Evolutionary conservation across 2,329 filamentous ascomycete genomes (phyloP).

Genomic region (Paracorniculantispora psalliotae): DNA sequence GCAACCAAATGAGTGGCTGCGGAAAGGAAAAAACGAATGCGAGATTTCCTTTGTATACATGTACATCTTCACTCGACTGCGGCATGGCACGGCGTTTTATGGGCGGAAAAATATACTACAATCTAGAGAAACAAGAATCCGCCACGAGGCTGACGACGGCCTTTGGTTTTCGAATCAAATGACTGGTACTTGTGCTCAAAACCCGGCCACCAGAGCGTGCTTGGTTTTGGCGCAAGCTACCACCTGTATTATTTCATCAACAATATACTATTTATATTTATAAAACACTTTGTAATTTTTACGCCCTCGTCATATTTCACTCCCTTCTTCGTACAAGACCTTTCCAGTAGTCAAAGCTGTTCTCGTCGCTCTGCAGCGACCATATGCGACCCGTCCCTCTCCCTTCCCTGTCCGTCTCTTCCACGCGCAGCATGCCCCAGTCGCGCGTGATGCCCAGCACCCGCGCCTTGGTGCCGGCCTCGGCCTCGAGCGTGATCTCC

Average conservation of each 20-base stretch:
- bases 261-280: conserved; percentile 2
- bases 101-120: conserved; percentile 13
- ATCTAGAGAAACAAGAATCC: conserved; percentile 22
- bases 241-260: conserved; percentile 12
- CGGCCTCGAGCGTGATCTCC: conserved; percentile 68
- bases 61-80: conserved; percentile 51
- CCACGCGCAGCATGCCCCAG: conserved; percentile 80
- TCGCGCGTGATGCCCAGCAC: conserved; percentile 88
- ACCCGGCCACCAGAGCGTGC: background rate
- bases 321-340: conserved; percentile 79
- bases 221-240: background rate
- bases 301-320: conserved; percentile 28
- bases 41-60: conserved; percentile 30
- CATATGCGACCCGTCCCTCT: conserved; percentile 71
- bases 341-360: conserved; percentile 96
- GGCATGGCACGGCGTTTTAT: conserved; percentile 48
- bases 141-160: background rate
- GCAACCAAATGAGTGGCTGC: background rate
- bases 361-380: conserved; percentile 90
- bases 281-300: background rate
- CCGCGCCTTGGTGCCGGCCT: conserved; percentile 67
- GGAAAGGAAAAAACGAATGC: conserved; percentile 12
- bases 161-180: background rate
- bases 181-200: background rate
- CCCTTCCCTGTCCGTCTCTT: conserved; percentile 73